Base-by-base conservation (phyloP, 2,329 filamentous ascomycete genomes). In the Ophiostoma montium region DNA sequence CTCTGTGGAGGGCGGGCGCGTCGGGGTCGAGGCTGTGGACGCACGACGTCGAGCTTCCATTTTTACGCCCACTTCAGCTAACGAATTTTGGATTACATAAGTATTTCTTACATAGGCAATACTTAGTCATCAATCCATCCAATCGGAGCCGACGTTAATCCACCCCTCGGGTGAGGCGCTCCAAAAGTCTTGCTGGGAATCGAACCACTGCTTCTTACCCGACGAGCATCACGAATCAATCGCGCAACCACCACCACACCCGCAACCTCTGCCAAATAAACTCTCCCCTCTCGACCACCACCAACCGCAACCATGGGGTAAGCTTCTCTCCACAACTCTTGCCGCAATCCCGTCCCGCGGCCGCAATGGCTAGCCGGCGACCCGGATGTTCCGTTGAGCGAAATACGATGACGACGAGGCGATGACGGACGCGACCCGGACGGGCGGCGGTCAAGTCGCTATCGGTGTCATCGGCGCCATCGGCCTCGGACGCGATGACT, bases 61-160 rank as follows among this genome's bases (percentile, higher is more conserved):
- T 23, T 31, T 42, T 42, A 30, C 27, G 23, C n/a, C n/a, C n/a
- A n/a, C n/a, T n/a, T n/a, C n/a, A n/a, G n/a, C 23, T 42, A 11
- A 42, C 35, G 16, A 18, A 38, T 38, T n/a, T n/a, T n/a, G 10
- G 38, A 41, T 41, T 27, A 41, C 10, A 15, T 41, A 41, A 30
- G n/a, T n/a, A n/a, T n/a, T n/a, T n/a, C n/a, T n/a, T n/a, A n/a
- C n/a, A n/a, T n/a, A n/a, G n/a, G n/a, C n/a, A n/a, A n/a, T n/a
- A n/a, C 43, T 55, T 52, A 55, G 54, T 55, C 52, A 55, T 46
- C 23, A n/a, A 2, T 2, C 12, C 43, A 32, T 12, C 54, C 54
- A 56, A 56, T 56, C 54, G 54, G 54, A 52, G 54, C 4, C 45
- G 50, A 44, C 38, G 11, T 50, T 56, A 51, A 53, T 53, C 53